Evolutionary conservation across 176 grass and related monocot genomes (phyloP).

Genomic region (Musa itinerans): DNA sequence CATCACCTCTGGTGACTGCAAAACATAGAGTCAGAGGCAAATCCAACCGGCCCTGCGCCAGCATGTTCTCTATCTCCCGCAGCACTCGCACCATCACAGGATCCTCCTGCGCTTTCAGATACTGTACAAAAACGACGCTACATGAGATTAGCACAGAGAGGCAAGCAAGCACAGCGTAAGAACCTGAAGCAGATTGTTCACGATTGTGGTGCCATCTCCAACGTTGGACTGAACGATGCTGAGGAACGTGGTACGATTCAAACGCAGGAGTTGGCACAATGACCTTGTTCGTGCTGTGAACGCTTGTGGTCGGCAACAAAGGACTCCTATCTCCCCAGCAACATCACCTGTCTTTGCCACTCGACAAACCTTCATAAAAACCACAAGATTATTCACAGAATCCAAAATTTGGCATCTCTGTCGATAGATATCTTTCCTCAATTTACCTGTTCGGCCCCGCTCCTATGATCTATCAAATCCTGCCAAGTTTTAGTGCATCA

Average conservation of each 20-base stretch:
- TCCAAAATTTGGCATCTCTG: not conserved
- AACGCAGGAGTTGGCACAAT: conserved; percentile 66
- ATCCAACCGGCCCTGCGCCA: conserved; percentile 60
- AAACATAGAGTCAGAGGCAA: conserved; percentile 75
- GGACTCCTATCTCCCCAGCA: conserved; percentile 82
- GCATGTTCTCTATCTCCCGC: conserved; percentile 79
- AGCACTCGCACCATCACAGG: conserved; percentile 43
- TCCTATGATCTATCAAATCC: not conserved
- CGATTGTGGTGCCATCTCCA: conserved; percentile 79
- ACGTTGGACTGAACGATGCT: conserved; percentile 79
- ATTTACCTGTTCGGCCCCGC: not conserved
- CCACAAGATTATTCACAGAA: not conserved
- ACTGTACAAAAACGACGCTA: conserved; percentile 25
- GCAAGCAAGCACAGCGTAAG: not conserved
- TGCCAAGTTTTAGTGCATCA: not conserved
- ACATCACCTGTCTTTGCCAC: conserved; percentile 57
- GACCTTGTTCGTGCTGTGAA: conserved; percentile 84
- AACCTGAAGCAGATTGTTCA: conserved; percentile 89
- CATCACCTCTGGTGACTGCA: conserved; percentile 66
- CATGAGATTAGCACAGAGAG: not conserved
- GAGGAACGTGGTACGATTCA: conserved; percentile 76
- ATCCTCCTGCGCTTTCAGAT: conserved; percentile 47
- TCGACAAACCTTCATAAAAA: conserved; percentile 33
- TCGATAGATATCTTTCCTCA: not conserved
- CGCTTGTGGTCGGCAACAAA: conserved; percentile 80